Conservation (phyloP, 2,329 filamentous ascomycete genomes). For the Trichophyton benhamiae region DNA sequence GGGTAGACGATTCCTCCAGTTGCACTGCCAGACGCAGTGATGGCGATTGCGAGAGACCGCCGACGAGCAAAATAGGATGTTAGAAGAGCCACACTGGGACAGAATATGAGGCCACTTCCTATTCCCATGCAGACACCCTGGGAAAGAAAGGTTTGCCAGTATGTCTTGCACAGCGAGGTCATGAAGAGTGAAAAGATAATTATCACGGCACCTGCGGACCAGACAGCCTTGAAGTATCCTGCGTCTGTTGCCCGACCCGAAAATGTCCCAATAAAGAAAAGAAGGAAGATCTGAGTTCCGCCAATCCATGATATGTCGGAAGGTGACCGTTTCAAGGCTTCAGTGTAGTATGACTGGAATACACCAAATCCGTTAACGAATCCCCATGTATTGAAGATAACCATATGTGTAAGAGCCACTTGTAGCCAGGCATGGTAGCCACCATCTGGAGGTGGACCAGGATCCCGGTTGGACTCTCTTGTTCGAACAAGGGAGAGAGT, state of each 20-base stretch:
- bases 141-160: constrained; percentile 39
- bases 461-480: constrained; percentile 25
- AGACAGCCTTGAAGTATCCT: constrained; percentile 37
- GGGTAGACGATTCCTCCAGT: constrained; percentile 55
- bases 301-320: constrained; percentile 44
- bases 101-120: constrained; percentile 44
- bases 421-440: constrained; percentile 46
- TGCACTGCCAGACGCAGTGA: constrained; percentile 47
- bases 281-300: constrained; percentile 39
- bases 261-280: constrained; percentile 41
- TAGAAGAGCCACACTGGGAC: constrained; percentile 42
- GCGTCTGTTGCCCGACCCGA: constrained; percentile 42
- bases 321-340: constrained; percentile 30
- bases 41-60: constrained; percentile 48
- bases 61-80: constrained; percentile 51
- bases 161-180: constrained; percentile 36
- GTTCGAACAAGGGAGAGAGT: constrained; percentile 29
- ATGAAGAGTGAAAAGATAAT: constrained; percentile 40
- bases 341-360: constrained; percentile 43
- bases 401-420: constrained; percentile 39
- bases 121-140: constrained; percentile 48
- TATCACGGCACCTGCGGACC: constrained; percentile 34
- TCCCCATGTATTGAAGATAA: constrained; percentile 47
- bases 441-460: constrained; percentile 37
- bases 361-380: constrained; percentile 45